These are phyloP conservation scores for Herpetomonas tarakana DNA, from an alignment of 208 protist genomes.

Conservation along the genomic window DNA sequence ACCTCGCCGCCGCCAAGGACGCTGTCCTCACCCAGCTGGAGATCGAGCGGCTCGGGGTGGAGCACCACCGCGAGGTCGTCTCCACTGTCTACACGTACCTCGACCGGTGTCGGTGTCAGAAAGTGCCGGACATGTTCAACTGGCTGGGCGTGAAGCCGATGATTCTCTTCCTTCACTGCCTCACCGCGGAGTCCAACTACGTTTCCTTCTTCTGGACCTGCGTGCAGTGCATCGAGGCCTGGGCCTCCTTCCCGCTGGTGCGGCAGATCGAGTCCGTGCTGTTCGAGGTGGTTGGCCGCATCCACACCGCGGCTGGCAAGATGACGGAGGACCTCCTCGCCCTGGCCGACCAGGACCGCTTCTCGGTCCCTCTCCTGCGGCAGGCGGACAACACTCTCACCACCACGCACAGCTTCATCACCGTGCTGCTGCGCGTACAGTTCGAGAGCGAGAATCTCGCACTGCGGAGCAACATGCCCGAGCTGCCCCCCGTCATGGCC, in stretches of 20 bases:
- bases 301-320: constrained; percentile 44
- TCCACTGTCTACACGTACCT: constrained; percentile 68
- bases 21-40: constrained; percentile 76
- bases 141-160: constrained; percentile 75
- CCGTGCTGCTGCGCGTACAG: constrained; percentile 76
- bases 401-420: constrained; percentile 58
- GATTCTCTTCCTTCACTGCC: constrained; percentile 65
- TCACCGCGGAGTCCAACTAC: constrained; percentile 86
- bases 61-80: constrained; percentile 62
- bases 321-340: constrained; percentile 46
- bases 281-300: constrained; percentile 72
- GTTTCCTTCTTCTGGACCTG: constrained; percentile 85
- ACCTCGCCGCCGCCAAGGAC: constrained; percentile 59
- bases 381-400: constrained; percentile 41
- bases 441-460: constrained; percentile 86
- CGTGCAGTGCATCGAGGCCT: constrained; percentile 83
- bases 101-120: constrained; percentile 43
- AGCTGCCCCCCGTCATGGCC: constrained; percentile 67
- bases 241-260: constrained; percentile 59
- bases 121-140: constrained; percentile 75
- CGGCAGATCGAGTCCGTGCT: constrained; percentile 65
- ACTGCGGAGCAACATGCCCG: constrained; percentile 52
- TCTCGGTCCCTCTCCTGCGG: constrained; percentile 50
- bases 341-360: constrained; percentile 26
- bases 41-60: constrained; percentile 62